Base-by-base conservation (phyloP, 2,329 filamentous ascomycete species). In the Alternaria atra region DNA sequence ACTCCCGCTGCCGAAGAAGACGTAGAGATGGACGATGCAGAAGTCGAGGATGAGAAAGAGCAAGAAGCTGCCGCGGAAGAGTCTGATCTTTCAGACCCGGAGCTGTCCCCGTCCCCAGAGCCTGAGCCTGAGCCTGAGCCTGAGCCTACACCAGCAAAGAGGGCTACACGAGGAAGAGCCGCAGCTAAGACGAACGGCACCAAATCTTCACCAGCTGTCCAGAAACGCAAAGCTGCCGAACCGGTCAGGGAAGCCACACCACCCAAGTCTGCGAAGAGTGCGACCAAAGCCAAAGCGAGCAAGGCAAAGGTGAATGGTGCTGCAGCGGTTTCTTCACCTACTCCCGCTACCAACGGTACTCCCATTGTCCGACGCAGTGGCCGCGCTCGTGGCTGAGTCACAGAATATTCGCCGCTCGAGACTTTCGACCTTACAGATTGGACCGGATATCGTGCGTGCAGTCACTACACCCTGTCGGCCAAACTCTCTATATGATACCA, bases 21-120 rank as follows among this genome's bases (percentile, higher is more conserved):
- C 42, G 68, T 73, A 17, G 74, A 77, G 27, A 75, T 75, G 72
- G 68, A 57, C 25, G 69, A 76, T 12, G 40, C 54, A 13, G 66
- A 69, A 30, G 50, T 55, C 13, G 30, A 52, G 27, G 29, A 53
- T 6, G 61, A 55, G 46, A 34, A 56, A 30, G 66, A 61, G 20
- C 34, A 58, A 30, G 63, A 65, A 40, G 56, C 44, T 5, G 58
- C 51, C 20, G 63, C 51, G 42, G 56, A 66, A 25, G 60, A 66
- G 52, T 60, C 64, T 27, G 65, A 70, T 10, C 47, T 59, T 25
- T 61, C 61, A 7, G 53, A 65, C 10, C 32, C 56, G n/a, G 70
- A 72, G 32, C 60, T 53, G 43, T 66, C 66, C 9, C 52, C 62
- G 43, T 66, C 66, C 9, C 52, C 62, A 29, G 69, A 72, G 44